These are phyloP conservation scores for Sporothrix pallida DNA, from an alignment of 2,329 filamentous ascomycete species.

Conservation along the genomic window DNA sequence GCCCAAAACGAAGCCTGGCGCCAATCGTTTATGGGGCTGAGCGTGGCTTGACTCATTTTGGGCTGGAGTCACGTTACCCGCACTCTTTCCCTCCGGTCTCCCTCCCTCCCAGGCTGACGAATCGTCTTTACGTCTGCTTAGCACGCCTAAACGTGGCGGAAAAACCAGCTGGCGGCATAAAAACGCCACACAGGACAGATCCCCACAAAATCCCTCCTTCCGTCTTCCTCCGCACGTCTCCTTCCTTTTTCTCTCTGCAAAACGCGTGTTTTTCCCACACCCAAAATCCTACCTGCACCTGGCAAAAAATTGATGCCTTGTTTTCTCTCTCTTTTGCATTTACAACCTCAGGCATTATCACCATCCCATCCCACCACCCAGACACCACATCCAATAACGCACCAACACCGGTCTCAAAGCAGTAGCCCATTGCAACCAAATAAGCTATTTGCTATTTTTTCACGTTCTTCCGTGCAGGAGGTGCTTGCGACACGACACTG, in stretches of 20 bases:
- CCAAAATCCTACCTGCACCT: neutral
- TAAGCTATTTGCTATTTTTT: neutral
- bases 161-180: neutral
- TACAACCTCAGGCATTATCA: conserved; percentile 34
- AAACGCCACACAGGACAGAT: neutral
- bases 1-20: conserved; percentile 10
- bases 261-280: neutral
- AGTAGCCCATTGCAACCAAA: conserved; percentile 13
- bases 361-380: conserved; percentile 22
- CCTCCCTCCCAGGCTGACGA: conserved; percentile 17
- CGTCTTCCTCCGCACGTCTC: neutral
- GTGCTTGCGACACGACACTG: conserved; percentile 12
- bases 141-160: conserved; percentile 10
- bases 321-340: conserved; percentile 24
- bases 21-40: neutral
- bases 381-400: conserved; percentile 8
- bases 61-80: conserved; percentile 13
- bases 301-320: conserved; percentile 29
- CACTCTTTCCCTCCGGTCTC: neutral
- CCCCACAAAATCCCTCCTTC: conserved; percentile 13
- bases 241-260: neutral
- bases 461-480: too few species aligned
- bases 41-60: conserved; percentile 25
- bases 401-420: conserved; percentile 20
- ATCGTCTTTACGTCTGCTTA: conserved; percentile 1